phyloP scores from a whole-genome alignment of 768 basidiomycete species.

The Tricholomella constricta region DNA sequence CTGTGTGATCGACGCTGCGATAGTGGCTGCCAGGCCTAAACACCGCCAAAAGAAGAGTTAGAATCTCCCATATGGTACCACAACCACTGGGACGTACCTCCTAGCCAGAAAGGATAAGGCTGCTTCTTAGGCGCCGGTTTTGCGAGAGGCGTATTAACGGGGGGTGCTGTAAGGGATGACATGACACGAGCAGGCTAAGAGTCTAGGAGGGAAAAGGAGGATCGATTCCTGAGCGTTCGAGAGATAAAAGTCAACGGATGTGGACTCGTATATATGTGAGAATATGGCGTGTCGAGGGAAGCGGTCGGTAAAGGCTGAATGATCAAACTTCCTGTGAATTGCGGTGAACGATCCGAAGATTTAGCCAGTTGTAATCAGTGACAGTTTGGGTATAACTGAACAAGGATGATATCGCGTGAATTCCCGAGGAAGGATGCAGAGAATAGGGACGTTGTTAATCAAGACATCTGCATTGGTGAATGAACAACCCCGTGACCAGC shows the following conservation, averaged over 20 bases:
- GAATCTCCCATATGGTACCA: background rate
- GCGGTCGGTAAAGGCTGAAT: conserved; percentile 4
- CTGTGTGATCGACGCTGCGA: conserved; percentile 89
- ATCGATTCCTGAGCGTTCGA: background rate
- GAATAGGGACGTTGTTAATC: conserved; percentile 13
- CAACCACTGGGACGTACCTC: conserved; percentile 48
- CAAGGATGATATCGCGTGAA: conserved; percentile 13
- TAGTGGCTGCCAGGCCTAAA: conserved; percentile 77
- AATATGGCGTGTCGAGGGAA: background rate
- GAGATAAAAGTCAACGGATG: background rate
- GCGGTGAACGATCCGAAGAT: conserved; percentile 5
- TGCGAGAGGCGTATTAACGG: background rate
- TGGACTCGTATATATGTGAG: conserved; percentile 5
- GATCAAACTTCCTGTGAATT: conserved; percentile 1
- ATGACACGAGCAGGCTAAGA: background rate
- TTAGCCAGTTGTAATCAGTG: background rate
- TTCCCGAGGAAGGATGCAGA: conserved; percentile 1
- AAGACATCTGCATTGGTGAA: conserved; percentile 14
- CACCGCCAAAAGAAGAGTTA: background rate
- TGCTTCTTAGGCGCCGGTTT: conserved; percentile 49
- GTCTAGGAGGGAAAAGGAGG: conserved; percentile 7
- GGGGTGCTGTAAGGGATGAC: conserved; percentile 10
- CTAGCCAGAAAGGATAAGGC: conserved; percentile 87
- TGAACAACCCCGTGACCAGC: conserved; percentile 9
- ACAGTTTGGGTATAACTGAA: conserved; percentile 4